Percentiles rank a stretch among this genome's conserved stretches.
These are phyloP conservation scores for Ilex aquifolium DNA, from an alignment of 257 asterid genomes.

Conservation along the genomic window DNA sequence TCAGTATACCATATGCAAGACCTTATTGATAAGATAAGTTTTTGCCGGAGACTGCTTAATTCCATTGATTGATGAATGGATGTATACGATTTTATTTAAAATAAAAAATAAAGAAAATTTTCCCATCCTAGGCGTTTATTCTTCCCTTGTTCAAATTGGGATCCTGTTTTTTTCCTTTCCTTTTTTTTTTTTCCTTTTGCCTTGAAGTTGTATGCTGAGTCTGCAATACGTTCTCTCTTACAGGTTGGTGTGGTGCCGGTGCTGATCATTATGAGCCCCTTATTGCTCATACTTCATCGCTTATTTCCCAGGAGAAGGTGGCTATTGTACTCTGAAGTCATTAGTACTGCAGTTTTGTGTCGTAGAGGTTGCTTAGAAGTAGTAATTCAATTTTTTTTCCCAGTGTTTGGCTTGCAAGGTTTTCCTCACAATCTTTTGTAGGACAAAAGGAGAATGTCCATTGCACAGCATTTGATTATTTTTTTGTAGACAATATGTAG, in stretches of 20 bases:
- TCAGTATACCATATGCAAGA: too few relatives aligned
- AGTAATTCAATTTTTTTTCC: conserved; percentile 3
- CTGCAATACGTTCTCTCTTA: neutral
- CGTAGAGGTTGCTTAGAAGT: conserved; percentile 14
- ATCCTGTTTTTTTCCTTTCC: too few relatives aligned
- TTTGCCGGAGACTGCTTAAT: too few relatives aligned
- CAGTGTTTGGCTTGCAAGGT: conserved; percentile 6
- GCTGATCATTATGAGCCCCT: conserved; percentile 98
- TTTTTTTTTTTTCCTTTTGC: too few relatives aligned
- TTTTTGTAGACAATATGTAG: conserved; percentile 19
- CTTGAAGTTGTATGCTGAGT: too few relatives aligned
- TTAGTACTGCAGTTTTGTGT: conserved; percentile 17
- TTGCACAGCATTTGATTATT: conserved; percentile 16
- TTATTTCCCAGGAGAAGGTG: conserved; percentile 72
- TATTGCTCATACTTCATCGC: conserved; percentile 52
- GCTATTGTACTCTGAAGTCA: conserved; percentile 60
- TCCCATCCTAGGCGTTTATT: too few relatives aligned
- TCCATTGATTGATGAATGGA: too few relatives aligned
- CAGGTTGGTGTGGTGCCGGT: conserved; percentile 98
- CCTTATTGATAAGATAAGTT: too few relatives aligned
- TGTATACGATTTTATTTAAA: too few relatives aligned
- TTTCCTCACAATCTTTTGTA: conserved; percentile 26
- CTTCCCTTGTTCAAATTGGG: too few relatives aligned
- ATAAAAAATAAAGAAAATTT: too few relatives aligned
- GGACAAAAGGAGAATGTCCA: conserved; percentile 2